phyloP scores from a whole-genome alignment of 2,329 filamentous ascomycete species.

The Exophiala alcalophila region DNA sequence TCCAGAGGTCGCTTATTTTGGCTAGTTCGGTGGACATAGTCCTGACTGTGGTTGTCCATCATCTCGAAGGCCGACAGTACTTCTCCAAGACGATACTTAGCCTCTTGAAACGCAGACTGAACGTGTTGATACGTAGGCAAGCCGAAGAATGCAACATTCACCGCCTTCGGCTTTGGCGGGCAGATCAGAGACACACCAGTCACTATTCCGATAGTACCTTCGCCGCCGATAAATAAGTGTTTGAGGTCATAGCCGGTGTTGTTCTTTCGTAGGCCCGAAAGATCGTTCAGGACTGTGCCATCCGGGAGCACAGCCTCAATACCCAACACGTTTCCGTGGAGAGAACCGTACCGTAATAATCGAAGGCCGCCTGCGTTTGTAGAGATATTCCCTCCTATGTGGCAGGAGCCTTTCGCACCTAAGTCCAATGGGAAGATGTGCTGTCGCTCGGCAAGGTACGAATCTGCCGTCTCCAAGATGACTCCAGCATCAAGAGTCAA shows the following conservation, averaged over 20 bases:
- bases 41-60: slow-evolving; percentile 84
- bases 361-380: slow-evolving; percentile 93
- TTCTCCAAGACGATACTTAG: slow-evolving; percentile 85
- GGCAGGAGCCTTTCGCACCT: slow-evolving; percentile 95
- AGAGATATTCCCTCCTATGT: slow-evolving; percentile 91
- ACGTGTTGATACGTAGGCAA: slow-evolving; percentile 87
- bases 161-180: slow-evolving; percentile 80
- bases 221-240: slow-evolving; percentile 91
- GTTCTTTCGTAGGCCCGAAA: slow-evolving; percentile 89
- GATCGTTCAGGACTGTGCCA: slow-evolving; percentile 85
- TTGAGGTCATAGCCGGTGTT: slow-evolving; percentile 98
- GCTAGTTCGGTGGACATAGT: slow-evolving; percentile 70
- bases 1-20: slow-evolving; percentile 78
- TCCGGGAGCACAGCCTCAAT: slow-evolving; percentile 91
- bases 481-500: slow-evolving; percentile 87
- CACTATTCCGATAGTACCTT: slow-evolving; percentile 92
- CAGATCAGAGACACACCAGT: slow-evolving; percentile 87
- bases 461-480: slow-evolving; percentile 84
- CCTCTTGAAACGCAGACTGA: slow-evolving; percentile 78
- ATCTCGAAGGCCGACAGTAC: slow-evolving; percentile 97
- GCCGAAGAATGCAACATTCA: slow-evolving; percentile 94
- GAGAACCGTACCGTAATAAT: slow-evolving; percentile 84
- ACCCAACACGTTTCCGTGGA: slow-evolving; percentile 92
- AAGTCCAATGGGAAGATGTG: slow-evolving; percentile 95
- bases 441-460: slow-evolving; percentile 74